Conservation (phyloP, 2,329 filamentous ascomycete species). For the Colletotrichum camelliae region DNA sequence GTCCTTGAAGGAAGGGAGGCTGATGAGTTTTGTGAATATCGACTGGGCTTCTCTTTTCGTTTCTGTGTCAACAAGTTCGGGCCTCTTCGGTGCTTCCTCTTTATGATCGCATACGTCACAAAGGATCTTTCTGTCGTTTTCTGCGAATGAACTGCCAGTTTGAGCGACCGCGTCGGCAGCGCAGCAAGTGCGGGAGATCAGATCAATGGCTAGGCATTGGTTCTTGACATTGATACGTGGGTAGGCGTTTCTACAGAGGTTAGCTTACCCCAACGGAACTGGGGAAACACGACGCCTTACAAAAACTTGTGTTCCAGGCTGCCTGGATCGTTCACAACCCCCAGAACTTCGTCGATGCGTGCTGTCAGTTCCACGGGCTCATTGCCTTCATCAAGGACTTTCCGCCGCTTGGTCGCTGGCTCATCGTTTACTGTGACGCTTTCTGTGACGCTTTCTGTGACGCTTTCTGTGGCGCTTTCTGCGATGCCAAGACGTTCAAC, state of each 20-base stretch:
- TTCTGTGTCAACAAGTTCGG: neutral
- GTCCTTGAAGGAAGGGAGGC: slow-evolving; percentile 50
- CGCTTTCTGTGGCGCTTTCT: neutral
- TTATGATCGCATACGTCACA: neutral
- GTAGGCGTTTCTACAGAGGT: slow-evolving; percentile 43
- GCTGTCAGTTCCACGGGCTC: slow-evolving; percentile 26
- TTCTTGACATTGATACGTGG: slow-evolving; percentile 49
- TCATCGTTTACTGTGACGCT: slow-evolving; percentile 7
- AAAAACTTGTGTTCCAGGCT: slow-evolving; percentile 42
- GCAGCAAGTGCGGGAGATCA: slow-evolving; percentile 64
- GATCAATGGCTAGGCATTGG: slow-evolving; percentile 57
- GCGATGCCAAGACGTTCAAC: slow-evolving; percentile 26
- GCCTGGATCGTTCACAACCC: slow-evolving; percentile 26
- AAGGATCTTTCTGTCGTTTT: neutral
- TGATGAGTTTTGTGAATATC: slow-evolving; percentile 52
- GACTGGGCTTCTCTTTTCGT: slow-evolving; percentile 44
- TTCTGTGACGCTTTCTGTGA: neutral
- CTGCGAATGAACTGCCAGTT: neutral
- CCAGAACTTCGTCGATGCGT: slow-evolving; percentile 32
- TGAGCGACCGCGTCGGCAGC: slow-evolving; percentile 49
- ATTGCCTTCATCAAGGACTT: slow-evolving; percentile 27
- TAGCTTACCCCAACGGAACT: neutral
- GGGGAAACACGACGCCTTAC: slow-evolving; percentile 43
- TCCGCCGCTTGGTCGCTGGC: slow-evolving; percentile 35
- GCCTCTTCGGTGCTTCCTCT: neutral